Evolutionary conservation across 2,329 filamentous ascomycete species (phyloP).

Genomic region (Alternaria brassicae): DNA sequence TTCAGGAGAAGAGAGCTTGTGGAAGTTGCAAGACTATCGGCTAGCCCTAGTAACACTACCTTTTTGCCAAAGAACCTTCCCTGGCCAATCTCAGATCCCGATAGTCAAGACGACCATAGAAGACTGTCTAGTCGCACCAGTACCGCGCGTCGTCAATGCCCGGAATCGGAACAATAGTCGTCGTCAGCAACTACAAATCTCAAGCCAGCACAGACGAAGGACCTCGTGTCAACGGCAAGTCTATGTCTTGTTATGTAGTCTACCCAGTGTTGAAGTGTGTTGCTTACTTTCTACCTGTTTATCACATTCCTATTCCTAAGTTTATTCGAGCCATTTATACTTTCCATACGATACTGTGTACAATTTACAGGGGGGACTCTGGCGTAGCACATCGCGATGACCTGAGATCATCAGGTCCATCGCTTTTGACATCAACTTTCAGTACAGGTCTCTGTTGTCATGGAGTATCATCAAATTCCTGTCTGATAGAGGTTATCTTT

Average conservation of each 20-base stretch:
- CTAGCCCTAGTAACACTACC: background rate
- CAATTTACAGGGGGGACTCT: background rate
- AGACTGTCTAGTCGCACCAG: background rate
- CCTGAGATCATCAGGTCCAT: background rate
- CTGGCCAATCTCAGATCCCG: background rate
- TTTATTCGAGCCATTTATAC: no score
- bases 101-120: background rate
- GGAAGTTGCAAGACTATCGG: background rate
- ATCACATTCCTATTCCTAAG: no score
- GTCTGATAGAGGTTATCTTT: background rate
- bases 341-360: background rate
- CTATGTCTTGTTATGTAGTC: background rate
- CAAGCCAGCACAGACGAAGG: no score
- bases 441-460: background rate
- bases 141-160: background rate
- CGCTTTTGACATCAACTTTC: background rate
- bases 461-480: background rate
- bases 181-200: no score
- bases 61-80: background rate
- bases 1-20: background rate
- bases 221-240: no score
- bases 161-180: background rate
- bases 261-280: no score
- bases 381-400: background rate
- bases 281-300: no score